A percentile compares a stretch with the other conserved stretches of the same genome.
These are phyloP conservation scores for Piper longum DNA, from an alignment of 164 flowering plant genomes.

Conservation along the genomic window DNA sequence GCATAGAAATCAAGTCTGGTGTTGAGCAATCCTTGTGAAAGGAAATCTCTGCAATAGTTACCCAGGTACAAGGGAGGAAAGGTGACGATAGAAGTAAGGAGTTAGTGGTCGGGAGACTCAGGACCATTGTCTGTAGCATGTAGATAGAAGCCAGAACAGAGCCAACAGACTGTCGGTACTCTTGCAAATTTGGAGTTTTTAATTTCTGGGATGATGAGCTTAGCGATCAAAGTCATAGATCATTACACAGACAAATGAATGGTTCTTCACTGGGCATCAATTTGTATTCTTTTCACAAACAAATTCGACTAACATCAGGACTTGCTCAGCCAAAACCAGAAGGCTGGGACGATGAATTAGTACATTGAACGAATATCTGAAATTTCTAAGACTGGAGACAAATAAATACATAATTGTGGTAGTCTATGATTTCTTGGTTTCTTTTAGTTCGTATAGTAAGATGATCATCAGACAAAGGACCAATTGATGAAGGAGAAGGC, in stretches of 20 bases:
- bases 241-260: not conserved
- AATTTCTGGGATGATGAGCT: not conserved
- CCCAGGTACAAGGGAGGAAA: not conserved
- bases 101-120: too few species aligned
- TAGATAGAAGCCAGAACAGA: too few species aligned
- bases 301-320: not conserved
- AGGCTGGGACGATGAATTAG: not conserved
- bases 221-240: too few species aligned
- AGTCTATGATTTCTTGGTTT: not conserved
- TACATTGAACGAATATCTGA: not conserved
- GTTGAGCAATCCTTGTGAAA: not conserved
- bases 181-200: too few species aligned
- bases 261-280: not conserved
- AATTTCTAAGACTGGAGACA: not conserved
- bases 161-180: too few species aligned
- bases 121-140: too few species aligned
- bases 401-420: slow-evolving; percentile 8
- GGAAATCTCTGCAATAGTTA: not conserved
- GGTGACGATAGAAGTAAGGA: not conserved
- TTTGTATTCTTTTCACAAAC: not conserved
- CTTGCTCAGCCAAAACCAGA: not conserved
- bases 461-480: slow-evolving; percentile 55
- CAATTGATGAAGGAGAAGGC: slow-evolving; percentile 82
- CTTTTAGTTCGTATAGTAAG: not conserved
- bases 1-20: too few species aligned